Evolutionary conservation across 768 basidiomycete genomes (phyloP), one percentile per base, ranked within the genome.

Genomic region (Baorangia bicolor): DNA sequence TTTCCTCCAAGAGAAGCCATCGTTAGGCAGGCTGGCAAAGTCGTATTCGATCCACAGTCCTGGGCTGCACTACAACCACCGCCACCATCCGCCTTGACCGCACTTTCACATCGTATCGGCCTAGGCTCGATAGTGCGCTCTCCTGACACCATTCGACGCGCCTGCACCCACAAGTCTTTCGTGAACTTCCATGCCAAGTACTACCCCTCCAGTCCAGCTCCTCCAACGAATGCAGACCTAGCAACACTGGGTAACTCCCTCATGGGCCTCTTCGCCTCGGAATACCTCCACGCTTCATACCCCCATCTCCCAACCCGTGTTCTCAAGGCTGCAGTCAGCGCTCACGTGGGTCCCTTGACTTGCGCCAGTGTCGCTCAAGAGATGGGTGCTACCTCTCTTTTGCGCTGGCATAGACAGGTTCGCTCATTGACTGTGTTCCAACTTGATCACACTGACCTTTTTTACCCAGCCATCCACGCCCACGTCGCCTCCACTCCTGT

Each of bases 301-400:
- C 96, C 96, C 0, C 87, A 95, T 66, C 81, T 98, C 27, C 96
- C 96, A 2, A 94, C 92, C 21, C 86, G 92, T 51, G 94, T 94
- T 23, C 74, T 92, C 62, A 95, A 97, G 74, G 90, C 92, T 7
- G 94, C 92, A 14, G 84, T 96, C 55, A 94, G 91, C 39, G 92
- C 94, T 51, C 91, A 92, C 71, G 95, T 94, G 31, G 96, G 96
- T 14, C 87, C 92, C 16, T 75, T 83, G 60, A 87, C 89, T 6
- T 93, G 92, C 65, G 85, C 90, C 38, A 84, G 80, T 60, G 87
- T 98, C 47, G 95, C 95, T 25, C 83, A 86, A 55, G 90, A 94
- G 73, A 86, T 88, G 78, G 93, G 92, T 57, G 90, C 86, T 20
- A 72, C 81, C 21, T 86, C 87, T 4, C 78, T 95, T 28, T 70